Base-by-base conservation (phyloP, 208 protist species). In the Acanthamoeba quina region DNA sequence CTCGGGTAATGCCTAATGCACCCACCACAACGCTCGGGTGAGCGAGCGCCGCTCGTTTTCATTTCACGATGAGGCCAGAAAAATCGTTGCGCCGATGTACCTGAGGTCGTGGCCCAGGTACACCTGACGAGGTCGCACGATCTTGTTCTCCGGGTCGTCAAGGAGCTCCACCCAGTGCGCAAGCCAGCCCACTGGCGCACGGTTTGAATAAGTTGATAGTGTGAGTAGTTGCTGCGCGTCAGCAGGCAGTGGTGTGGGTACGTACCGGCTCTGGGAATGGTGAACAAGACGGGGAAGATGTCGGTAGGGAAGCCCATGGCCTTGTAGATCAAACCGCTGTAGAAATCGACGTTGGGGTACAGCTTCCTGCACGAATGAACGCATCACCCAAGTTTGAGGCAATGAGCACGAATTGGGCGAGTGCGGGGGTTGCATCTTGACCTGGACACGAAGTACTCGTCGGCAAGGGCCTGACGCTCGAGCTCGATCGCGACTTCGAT, bases 291-390 rank as follows among this genome's bases (percentile, higher is more conserved):
- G 31, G 97, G 96, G 96, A 98, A 98, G 80, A 98, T 96, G 76
- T 97, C 95, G 9, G 95, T 95, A 49, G 95, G 96, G 66, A 97
- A 96, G 31, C 95, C 96, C 82, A 97, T 92, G 7, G 95, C 96
- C 72, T 96, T 96, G 52, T 96, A 96, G 26, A 97, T 96, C 26
- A 98, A 68, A 56, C 97, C 96, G 54, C 82, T 95, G 90, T 97
- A 97, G 80, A 97, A 97, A 91, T 98, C 97, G 54, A 98, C 97
- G 49, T 98, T 98, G 9, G 97, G 97, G 66, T 97, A 98, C 0
- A 98, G 89, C 64, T 97, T 96, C 64, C 97, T 64, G 37, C 64
- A 37, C 64, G 31, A 7, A 41, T 44, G 21, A 3, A 17, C 66
- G 37, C 66, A 44, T 37, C 9, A 31, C 17, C 15, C 7, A 26